Conservation (phyloP, 345 rosid genomes). For the Lepidium africanum region DNA sequence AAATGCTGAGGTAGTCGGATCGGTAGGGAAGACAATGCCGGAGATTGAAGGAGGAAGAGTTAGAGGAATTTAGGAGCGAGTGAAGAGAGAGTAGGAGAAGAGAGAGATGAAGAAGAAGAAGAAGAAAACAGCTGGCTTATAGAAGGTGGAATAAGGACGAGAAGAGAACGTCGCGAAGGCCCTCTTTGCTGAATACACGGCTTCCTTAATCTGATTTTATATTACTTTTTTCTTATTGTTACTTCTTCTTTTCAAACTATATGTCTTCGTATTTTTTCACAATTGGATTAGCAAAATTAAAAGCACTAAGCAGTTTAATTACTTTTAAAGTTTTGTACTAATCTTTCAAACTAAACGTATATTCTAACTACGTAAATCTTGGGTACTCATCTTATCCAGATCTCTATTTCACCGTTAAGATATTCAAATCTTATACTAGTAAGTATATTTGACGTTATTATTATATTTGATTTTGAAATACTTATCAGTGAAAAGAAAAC, state of each 20-base stretch:
- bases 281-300: background rate
- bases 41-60: background rate
- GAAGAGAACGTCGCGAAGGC: background rate
- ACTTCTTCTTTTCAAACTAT: background rate
- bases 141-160: conserved; percentile 1
- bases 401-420: background rate
- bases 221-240: background rate
- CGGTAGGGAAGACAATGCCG: conserved; percentile 2
- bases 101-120: background rate
- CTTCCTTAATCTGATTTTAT: background rate
- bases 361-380: background rate
- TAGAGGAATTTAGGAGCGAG: conserved; percentile 5
- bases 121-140: conserved; percentile 25
- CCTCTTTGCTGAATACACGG: conserved; percentile 16
- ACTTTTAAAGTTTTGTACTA: background rate
- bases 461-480: background rate
- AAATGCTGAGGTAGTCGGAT: conserved; percentile 17
- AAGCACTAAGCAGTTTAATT: background rate
- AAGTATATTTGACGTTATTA: too few species aligned
- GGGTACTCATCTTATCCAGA: background rate
- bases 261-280: background rate
- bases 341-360: background rate
- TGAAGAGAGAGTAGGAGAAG: conserved; percentile 8
- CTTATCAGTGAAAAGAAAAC: background rate
- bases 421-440: too few species aligned